These are phyloP conservation scores for Gloeophyllum trabeum DNA, from an alignment of 768 basidiomycete species.

Conservation along the genomic window DNA sequence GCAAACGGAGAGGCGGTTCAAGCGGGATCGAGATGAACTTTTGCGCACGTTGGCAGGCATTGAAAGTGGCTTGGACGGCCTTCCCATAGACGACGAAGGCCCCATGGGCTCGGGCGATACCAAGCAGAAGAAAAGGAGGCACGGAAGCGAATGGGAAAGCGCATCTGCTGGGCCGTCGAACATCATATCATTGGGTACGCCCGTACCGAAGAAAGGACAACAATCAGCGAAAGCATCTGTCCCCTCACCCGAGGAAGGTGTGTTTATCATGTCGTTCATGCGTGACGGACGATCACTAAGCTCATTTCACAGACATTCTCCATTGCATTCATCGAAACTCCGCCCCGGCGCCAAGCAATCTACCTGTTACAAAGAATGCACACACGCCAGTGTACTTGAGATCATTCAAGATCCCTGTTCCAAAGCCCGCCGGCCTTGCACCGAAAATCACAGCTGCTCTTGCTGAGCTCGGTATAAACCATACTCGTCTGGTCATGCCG, in stretches of 20 bases:
- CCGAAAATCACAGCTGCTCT: slow-evolving; percentile 72
- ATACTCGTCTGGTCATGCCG: slow-evolving; percentile 85
- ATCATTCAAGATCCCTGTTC: slow-evolving; percentile 73
- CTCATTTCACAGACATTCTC: slow-evolving; percentile 38
- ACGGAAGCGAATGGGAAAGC: not conserved
- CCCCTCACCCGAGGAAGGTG: slow-evolving; percentile 60
- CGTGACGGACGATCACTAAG: slow-evolving; percentile 8
- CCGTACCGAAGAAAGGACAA: slow-evolving; percentile 21
- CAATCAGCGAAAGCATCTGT: slow-evolving; percentile 44
- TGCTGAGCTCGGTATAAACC: slow-evolving; percentile 62
- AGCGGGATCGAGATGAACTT: slow-evolving; percentile 80
- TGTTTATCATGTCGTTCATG: no score
- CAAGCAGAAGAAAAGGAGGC: slow-evolving; percentile 45
- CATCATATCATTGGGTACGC: slow-evolving; percentile 25
- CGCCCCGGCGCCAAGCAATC: slow-evolving; percentile 25
- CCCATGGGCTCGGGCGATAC: slow-evolving; percentile 28
- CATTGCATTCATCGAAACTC: slow-evolving; percentile 72
- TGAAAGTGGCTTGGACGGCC: slow-evolving; percentile 75
- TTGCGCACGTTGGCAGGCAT: slow-evolving; percentile 76
- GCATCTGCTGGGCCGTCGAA: slow-evolving; percentile 6
- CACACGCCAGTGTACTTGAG: slow-evolving; percentile 78
- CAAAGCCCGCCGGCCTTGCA: slow-evolving; percentile 54
- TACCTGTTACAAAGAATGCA: slow-evolving; percentile 59
- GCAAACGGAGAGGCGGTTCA: slow-evolving; percentile 82
- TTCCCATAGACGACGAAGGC: slow-evolving; percentile 55